Percentiles rank a stretch among this genome's conserved stretches.
Conservation (phyloP, 768 basidiomycete genomes). For the Collybia mongolica region DNA sequence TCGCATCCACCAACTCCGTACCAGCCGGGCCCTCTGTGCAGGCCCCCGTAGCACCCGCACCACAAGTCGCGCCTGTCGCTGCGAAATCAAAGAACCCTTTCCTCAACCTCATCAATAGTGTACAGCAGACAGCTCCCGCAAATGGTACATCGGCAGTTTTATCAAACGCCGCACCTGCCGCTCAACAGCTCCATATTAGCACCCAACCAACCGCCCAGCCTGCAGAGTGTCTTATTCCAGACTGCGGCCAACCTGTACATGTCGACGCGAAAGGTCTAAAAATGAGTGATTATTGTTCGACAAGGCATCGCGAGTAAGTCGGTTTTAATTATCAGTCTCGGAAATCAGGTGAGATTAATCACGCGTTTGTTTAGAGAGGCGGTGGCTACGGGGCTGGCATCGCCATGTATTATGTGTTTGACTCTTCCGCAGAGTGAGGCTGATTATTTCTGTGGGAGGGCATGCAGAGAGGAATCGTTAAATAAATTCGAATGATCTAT, state of each 20-base stretch:
- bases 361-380: constrained; percentile 46
- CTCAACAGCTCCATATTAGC: constrained; percentile 31
- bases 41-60: constrained; percentile 13
- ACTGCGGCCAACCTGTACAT: constrained; percentile 56
- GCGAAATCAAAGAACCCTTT: constrained; percentile 3
- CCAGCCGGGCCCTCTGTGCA: constrained; percentile 10
- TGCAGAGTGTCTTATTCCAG: constrained; percentile 50
- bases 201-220: constrained; percentile 34
- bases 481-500: constrained; percentile 31
- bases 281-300: constrained; percentile 57
- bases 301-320: constrained; percentile 64
- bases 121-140: constrained; percentile 12
- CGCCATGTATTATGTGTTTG: constrained; percentile 66
- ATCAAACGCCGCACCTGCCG: constrained; percentile 21
- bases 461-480: constrained; percentile 60
- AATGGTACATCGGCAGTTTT: constrained; percentile 27
- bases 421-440: constrained; percentile 53
- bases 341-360: neutral
- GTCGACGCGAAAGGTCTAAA: constrained; percentile 51
- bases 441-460: constrained; percentile 63
- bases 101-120: constrained; percentile 5
- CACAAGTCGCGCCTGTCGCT: constrained; percentile 9
- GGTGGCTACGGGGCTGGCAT: constrained; percentile 46
- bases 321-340: neutral
- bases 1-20: constrained; percentile 16